Base-by-base conservation (phyloP, 441 rosid species). In the Croton laevigatus region DNA sequence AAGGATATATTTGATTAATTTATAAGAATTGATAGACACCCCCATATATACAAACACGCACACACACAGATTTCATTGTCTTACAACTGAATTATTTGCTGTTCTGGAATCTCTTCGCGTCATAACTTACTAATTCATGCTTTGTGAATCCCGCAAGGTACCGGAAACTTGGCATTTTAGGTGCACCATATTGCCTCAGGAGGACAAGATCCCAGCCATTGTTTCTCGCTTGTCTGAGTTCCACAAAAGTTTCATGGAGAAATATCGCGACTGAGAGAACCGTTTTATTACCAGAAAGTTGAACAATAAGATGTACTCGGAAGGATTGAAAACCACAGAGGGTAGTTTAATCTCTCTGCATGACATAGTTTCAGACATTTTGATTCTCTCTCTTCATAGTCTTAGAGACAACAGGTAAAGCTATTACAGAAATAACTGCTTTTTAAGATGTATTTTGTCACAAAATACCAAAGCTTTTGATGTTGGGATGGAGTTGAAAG, bases 81-180 rank as follows among this genome's bases (percentile, higher is more conserved):
- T 27, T 27, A 40, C 9, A 8, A 4, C 44, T 40, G 6, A 40
- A 40, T 40, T 8, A 40, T 5, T 40, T 5, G 44, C 44, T 27
- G 32, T 27, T 27, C 2, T 27, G 32, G 32, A 27, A 27, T 27
- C 1, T n/a, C 32, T 27, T 27, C n/a, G 32, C 44, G 9, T 40
- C 44, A 1, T 40, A 40, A 40, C 44, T 5, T 5, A 40, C 44
- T 40, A 40, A 40, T 3, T 40, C 8, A 40, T 40, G 44, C 5
- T 0, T 8, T 40, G 6, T 8, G 4, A 40, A 40, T 5, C 44
- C 9, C 2, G 8, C 6, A 63, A 95, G 99, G 93, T 84, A 38
- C 92, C 89, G 12, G 98, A 96, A 8, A 94, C 99, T n/a, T 94
- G 98, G 98, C 99, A 94, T 83, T 92, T 92, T 60, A 87, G 97